Evolutionary conservation across 2,329 filamentous ascomycete genomes (phyloP).

Genomic region (Sarocladium oryzae): DNA sequence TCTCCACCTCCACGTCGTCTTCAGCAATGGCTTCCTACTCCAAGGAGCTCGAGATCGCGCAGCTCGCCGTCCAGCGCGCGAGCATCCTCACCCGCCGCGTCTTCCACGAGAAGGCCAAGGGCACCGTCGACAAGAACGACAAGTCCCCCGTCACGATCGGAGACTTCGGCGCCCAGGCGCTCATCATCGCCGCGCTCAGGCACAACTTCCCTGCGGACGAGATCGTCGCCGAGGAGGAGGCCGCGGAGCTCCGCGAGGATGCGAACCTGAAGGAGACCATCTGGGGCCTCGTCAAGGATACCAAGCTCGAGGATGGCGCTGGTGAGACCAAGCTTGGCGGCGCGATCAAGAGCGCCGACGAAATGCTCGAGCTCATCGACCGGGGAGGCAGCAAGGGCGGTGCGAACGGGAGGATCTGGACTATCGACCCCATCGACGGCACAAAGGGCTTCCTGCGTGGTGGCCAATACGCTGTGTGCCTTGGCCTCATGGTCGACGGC

Average conservation of each 20-base stretch:
- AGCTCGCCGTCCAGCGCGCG: constrained; percentile 81
- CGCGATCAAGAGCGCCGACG: constrained; percentile 57
- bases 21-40: constrained; percentile 48
- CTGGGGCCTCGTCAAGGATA: constrained; percentile 74
- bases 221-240: constrained; percentile 94
- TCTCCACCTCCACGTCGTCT: constrained; percentile 13
- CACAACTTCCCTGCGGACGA: constrained; percentile 86
- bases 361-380: constrained; percentile 63
- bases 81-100: constrained; percentile 47
- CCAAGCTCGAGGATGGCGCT: constrained; percentile 54
- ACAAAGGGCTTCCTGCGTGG: constrained; percentile 96
- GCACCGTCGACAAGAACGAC: constrained; percentile 84
- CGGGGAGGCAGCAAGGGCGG: constrained; percentile 65
- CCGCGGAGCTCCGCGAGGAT: constrained; percentile 69
- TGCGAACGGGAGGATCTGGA: constrained; percentile 76
- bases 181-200: constrained; percentile 87
- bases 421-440: constrained; percentile 94
- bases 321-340: constrained; percentile 62
- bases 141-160: constrained; percentile 95
- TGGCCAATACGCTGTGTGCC: constrained; percentile 93
- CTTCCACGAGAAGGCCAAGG: constrained; percentile 80
- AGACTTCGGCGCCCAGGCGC: constrained; percentile 94
- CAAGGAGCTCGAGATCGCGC: constrained; percentile 74
- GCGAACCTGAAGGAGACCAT: constrained; percentile 59
- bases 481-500: constrained; percentile 86